These are phyloP conservation scores for Lachnellula willkommii DNA, from an alignment of 2,329 filamentous ascomycete genomes.

Conservation along the genomic window DNA sequence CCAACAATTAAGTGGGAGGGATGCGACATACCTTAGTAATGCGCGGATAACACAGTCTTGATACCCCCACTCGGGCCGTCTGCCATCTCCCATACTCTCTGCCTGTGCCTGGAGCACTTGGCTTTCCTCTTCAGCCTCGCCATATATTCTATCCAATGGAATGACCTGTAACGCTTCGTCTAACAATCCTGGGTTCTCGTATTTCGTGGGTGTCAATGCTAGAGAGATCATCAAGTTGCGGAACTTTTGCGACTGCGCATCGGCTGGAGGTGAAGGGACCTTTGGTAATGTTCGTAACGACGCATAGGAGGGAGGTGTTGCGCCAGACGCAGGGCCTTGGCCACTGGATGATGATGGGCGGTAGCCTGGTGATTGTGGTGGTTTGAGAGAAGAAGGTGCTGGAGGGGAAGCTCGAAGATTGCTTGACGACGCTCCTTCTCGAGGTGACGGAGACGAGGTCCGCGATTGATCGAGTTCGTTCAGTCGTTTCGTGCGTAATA, in stretches of 20 bases:
- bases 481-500: conserved; percentile 81
- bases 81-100: conserved; percentile 74
- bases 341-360: conserved; percentile 45
- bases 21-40: conserved; percentile 63
- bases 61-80: conserved; percentile 88
- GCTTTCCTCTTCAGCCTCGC: conserved; percentile 87
- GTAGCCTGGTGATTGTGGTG: conserved; percentile 29
- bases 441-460: conserved; percentile 52
- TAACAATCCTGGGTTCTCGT: conserved; percentile 90
- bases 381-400: conserved; percentile 27
- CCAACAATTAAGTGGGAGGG: conserved; percentile 11
- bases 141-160: conserved; percentile 84
- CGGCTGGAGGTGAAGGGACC: conserved; percentile 69
- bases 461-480: conserved; percentile 69
- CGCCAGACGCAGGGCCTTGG: conserved; percentile 26
- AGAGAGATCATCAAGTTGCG: conserved; percentile 78
- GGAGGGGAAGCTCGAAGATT: conserved; percentile 37
- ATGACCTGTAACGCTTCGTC: conserved; percentile 87
- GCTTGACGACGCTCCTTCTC: conserved; percentile 46
- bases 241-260: conserved; percentile 67
- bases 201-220: conserved; percentile 84
- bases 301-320: conserved; percentile 53
- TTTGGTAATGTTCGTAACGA: conserved; percentile 61
- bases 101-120: conserved; percentile 85
- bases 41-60: conserved; percentile 94